Evolutionary conservation across 176 grass and related monocot genomes (phyloP).

Genomic region (Triticum urartu): DNA sequence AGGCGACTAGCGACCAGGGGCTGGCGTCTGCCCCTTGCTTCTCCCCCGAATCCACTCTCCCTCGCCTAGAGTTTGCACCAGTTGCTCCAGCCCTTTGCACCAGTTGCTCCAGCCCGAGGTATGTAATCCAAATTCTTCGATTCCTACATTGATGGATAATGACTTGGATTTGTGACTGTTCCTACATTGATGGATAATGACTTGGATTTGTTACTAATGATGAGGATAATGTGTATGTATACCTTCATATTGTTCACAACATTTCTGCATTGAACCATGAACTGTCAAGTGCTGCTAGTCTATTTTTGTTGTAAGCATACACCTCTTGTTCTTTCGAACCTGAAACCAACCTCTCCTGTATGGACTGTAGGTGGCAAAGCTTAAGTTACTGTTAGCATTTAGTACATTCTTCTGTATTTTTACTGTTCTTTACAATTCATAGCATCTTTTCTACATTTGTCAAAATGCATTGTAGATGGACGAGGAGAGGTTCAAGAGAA

Average conservation of each 20-base stretch:
- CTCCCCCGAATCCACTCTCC: not conserved
- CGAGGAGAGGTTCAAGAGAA: not conserved
- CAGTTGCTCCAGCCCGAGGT: not conserved
- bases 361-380: not conserved
- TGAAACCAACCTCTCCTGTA: not conserved
- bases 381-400: not conserved
- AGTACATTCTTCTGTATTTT: not conserved
- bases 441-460: not conserved
- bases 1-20: not conserved
- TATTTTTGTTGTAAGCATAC: not conserved
- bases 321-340: not conserved
- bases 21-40: not conserved
- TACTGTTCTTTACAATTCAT: not conserved
- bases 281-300: not conserved
- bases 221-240: not conserved
- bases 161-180: not conserved
- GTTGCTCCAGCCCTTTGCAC: not conserved
- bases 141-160: not conserved
- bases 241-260: not conserved
- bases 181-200: not conserved
- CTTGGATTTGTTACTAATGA: not conserved
- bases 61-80: not conserved
- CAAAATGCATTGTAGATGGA: not conserved
- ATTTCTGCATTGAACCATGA: not conserved
- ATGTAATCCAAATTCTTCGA: not conserved